A percentile compares a stretch with the other conserved stretches of the same genome.
Evolutionary conservation across 2,329 filamentous ascomycete species (phyloP).

Genomic region (Hypomyces perniciosus): DNA sequence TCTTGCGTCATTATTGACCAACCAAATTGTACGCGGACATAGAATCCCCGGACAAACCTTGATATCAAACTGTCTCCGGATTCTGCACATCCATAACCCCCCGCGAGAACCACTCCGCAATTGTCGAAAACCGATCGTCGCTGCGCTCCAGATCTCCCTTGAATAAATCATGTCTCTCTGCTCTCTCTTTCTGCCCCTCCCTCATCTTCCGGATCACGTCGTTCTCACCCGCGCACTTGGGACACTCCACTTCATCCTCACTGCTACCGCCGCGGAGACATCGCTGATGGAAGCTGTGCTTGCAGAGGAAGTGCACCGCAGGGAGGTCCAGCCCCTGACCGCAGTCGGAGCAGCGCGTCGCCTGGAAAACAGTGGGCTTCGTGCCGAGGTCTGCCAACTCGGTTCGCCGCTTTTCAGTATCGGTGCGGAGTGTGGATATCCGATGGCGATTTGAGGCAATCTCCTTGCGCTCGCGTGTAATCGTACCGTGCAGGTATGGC

Average conservation of each 20-base stretch:
- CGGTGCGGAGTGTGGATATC: constrained; percentile 74
- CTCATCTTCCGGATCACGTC: constrained; percentile 84
- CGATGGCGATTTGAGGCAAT: constrained; percentile 74
- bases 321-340: constrained; percentile 74
- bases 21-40: background rate
- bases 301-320: constrained; percentile 92
- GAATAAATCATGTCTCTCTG: constrained; percentile 85
- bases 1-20: background rate
- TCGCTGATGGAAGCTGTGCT: constrained; percentile 91
- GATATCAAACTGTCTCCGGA: constrained; percentile 21
- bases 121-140: constrained; percentile 78
- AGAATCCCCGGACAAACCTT: background rate
- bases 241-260: constrained; percentile 70
- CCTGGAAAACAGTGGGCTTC: constrained; percentile 85
- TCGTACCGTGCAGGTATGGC: constrained; percentile 81
- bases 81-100: constrained; percentile 69
- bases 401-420: constrained; percentile 71
- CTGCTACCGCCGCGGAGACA: constrained; percentile 57
- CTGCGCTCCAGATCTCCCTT: constrained; percentile 69
- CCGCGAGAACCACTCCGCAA: constrained; percentile 90
- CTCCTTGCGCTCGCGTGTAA: constrained; percentile 80
- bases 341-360: constrained; percentile 81
- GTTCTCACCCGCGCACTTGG: constrained; percentile 77
- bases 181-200: constrained; percentile 77
- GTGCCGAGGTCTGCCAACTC: constrained; percentile 72